These are phyloP conservation scores for Heteromeles arbutifolia DNA, from an alignment of 306 rosid species.

Conservation along the genomic window DNA sequence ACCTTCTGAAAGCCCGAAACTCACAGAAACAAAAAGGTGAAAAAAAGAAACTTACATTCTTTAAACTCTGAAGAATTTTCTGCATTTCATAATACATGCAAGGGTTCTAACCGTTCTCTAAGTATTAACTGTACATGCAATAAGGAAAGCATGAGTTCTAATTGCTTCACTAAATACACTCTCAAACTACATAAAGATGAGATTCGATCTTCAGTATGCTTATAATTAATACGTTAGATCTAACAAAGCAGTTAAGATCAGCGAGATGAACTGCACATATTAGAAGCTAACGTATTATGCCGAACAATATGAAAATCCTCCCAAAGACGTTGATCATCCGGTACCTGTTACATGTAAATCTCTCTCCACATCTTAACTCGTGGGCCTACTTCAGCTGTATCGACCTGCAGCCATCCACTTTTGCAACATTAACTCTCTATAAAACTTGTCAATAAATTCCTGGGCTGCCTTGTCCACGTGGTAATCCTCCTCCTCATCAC, in stretches of 20 bases:
- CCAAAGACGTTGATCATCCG: neutral
- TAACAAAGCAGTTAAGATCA: neutral
- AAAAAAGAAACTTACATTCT: neutral
- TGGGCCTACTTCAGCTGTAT: neutral
- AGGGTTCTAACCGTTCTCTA: neutral
- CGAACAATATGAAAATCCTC: neutral
- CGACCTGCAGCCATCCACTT: slow-evolving; percentile 16
- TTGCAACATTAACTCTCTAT: slow-evolving; percentile 33
- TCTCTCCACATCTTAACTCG: neutral
- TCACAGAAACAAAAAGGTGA: neutral
- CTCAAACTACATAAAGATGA: neutral
- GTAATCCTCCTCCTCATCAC: slow-evolving; percentile 5
- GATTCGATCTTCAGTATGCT: neutral
- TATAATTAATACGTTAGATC: neutral
- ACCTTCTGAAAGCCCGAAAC: neutral
- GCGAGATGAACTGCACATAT: neutral
- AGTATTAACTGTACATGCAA: neutral
- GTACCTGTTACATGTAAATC: neutral
- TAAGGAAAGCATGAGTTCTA: neutral
- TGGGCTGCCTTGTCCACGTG: slow-evolving; percentile 36
- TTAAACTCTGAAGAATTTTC: neutral
- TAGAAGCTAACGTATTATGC: neutral
- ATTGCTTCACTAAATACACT: neutral
- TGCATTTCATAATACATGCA: neutral
- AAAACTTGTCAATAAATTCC: slow-evolving; percentile 31